A percentile compares a stretch with the other conserved stretches of the same genome.
These are phyloP conservation scores for Cladosporium sp. DNA, from an alignment of 2,329 filamentous ascomycete genomes.

Conservation along the genomic window DNA sequence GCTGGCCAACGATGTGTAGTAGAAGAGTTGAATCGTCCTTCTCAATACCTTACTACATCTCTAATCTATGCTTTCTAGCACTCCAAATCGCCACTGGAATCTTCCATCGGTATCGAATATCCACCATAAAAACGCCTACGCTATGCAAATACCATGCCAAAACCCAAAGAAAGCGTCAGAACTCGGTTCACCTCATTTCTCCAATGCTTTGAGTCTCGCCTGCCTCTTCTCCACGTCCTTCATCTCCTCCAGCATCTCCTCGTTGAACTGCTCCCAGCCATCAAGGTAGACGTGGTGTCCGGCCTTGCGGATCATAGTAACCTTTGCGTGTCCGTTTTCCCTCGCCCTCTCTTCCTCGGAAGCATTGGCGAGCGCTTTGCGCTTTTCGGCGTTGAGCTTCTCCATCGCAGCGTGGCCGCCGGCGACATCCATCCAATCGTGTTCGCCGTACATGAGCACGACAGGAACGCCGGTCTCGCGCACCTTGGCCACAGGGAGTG, in stretches of 20 bases:
- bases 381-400: slow-evolving; percentile 70
- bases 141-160: slow-evolving; percentile 3
- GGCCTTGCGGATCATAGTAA: slow-evolving; percentile 71
- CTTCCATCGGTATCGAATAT: background rate
- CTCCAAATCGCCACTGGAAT: background rate
- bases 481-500: slow-evolving; percentile 28
- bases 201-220: slow-evolving; percentile 28
- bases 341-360: slow-evolving; percentile 65
- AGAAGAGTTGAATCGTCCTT: background rate
- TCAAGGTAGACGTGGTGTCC: slow-evolving; percentile 74
- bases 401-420: slow-evolving; percentile 79
- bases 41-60: background rate
- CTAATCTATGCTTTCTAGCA: background rate
- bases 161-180: background rate
- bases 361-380: slow-evolving; percentile 60
- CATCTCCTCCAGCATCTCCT: slow-evolving; percentile 66
- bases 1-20: background rate
- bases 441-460: slow-evolving; percentile 93
- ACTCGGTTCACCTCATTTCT: background rate
- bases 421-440: slow-evolving; percentile 97
- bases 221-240: slow-evolving; percentile 55
- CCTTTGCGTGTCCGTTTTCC: slow-evolving; percentile 80
- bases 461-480: slow-evolving; percentile 73
- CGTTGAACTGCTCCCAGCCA: slow-evolving; percentile 69
- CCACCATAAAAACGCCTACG: slow-evolving; percentile 6